Evolutionary conservation across 345 rosid species (phyloP).

Genomic region (Sapria himalayana): DNA sequence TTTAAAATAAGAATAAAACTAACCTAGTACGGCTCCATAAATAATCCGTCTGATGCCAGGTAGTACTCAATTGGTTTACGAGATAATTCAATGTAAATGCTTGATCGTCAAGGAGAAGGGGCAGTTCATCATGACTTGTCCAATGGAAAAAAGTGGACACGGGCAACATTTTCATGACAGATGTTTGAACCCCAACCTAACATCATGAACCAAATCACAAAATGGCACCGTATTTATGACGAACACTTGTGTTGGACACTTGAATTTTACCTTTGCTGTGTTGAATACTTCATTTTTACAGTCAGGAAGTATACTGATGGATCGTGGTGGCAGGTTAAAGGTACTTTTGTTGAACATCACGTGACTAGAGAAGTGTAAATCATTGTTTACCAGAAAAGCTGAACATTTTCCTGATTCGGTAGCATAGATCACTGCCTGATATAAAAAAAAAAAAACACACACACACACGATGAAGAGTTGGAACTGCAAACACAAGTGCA

Average conservation of each 20-base stretch:
- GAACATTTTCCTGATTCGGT: constrained; percentile 74
- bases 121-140: constrained; percentile 80
- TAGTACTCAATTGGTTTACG: constrained; percentile 31
- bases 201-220: constrained; percentile 3
- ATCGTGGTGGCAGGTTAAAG: constrained; percentile 97
- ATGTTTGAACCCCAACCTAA: constrained; percentile 90
- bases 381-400: constrained; percentile 89
- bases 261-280: constrained; percentile 62
- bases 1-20: too few species aligned
- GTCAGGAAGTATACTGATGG: constrained; percentile 93
- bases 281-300: constrained; percentile 91
- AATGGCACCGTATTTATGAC: background rate
- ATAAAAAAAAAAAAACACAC: constrained; percentile 3
- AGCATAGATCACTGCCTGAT: constrained; percentile 63
- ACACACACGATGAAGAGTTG: background rate
- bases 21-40: too few species aligned
- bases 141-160: too few species aligned
- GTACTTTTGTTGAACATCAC: constrained; percentile 88
- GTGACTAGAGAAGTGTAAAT: constrained; percentile 59
- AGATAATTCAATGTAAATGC: constrained; percentile 12
- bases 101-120: too few species aligned
- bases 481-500: too few species aligned
- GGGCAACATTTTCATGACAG: constrained; percentile 82
- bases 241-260: background rate
- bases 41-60: constrained; percentile 41